A percentile compares a stretch with the other conserved stretches of the same genome.
phyloP scores from a whole-genome alignment of 2,329 filamentous ascomycete genomes.

The Davidsoniella virescens region DNA sequence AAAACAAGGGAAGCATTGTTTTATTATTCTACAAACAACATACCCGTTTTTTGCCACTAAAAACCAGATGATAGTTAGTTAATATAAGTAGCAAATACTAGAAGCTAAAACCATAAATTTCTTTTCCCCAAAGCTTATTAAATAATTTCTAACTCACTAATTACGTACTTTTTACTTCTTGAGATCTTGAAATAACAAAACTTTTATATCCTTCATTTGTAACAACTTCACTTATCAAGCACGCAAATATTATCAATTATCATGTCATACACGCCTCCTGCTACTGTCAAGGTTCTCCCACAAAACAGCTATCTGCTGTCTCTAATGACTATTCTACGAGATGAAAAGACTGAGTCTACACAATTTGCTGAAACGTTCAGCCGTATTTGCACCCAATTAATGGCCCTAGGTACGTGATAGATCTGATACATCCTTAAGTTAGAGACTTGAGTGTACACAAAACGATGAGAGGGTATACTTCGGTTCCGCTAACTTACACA shows the following conservation, averaged over 20 bases:
- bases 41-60: too few relatives aligned
- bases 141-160: too few relatives aligned
- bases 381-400: constrained; percentile 11
- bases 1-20: too few relatives aligned
- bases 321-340: constrained; percentile 14
- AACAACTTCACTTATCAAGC: background rate
- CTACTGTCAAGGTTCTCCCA: constrained; percentile 12
- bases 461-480: too few relatives aligned
- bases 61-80: too few relatives aligned
- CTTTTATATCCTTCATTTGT: too few relatives aligned
- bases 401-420: constrained; percentile 12
- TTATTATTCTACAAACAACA: too few relatives aligned
- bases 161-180: too few relatives aligned
- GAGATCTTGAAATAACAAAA: too few relatives aligned
- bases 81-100: too few relatives aligned
- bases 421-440: background rate
- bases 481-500: background rate
- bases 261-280: background rate
- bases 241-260: background rate
- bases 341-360: constrained; percentile 10
- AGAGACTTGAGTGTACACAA: background rate
- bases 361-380: constrained; percentile 12
- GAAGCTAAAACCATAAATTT: too few relatives aligned
- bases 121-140: too few relatives aligned
- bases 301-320: constrained; percentile 13